Evolutionary conservation across 805 yeast genomes (phyloP), one percentile per base, ranked within the genome.

Genomic region (Cyberlindnera petersonii): DNA sequence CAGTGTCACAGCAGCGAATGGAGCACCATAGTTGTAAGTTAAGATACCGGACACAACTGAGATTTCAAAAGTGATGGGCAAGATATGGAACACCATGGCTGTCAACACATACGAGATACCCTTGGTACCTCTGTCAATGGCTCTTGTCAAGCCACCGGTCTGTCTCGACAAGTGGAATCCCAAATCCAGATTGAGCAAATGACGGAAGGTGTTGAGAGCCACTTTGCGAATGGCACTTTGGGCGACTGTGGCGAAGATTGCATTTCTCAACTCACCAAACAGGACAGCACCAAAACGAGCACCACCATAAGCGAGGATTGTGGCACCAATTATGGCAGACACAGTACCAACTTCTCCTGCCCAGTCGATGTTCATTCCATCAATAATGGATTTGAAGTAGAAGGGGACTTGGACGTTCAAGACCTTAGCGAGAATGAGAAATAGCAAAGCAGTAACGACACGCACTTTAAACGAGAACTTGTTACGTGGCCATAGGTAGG

Each of bases 31-130:
- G 59, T 91, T 91, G 60, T 89, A 91, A 13, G 96, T 87, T 49
- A 93, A 68, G 31, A 93, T 84, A 40, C 97, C 96, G 58, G 96
- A 86, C 10, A 93, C 98, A 39, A 93, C 82, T 3, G 85, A 74
- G 37, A 93, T 93, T 60, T 93, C 98, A 58, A 93, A 84, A 4
- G 94, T 73, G 28, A 91, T 84, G 8, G 98, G 98, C 24, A 91
- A 68, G 26, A 93, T 89, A 59, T 93, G 98, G 68, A 93, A 91
- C n/a, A 93, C 96, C 95, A 91, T 86, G 3, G 98, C 96, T 26
- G 86, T 79, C 33, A 93, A 67, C 5, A 93, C 97, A 52, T 85
- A 89, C 10, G 94, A 82, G 38, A 93, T 91, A 66, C 98, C 98
- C 53, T 93, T 91, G 1, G 98, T 91, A 60, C 98, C 98, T 48